phyloP scores from a whole-genome alignment of 2,329 filamentous ascomycete species.

The Coniella lustricola region DNA sequence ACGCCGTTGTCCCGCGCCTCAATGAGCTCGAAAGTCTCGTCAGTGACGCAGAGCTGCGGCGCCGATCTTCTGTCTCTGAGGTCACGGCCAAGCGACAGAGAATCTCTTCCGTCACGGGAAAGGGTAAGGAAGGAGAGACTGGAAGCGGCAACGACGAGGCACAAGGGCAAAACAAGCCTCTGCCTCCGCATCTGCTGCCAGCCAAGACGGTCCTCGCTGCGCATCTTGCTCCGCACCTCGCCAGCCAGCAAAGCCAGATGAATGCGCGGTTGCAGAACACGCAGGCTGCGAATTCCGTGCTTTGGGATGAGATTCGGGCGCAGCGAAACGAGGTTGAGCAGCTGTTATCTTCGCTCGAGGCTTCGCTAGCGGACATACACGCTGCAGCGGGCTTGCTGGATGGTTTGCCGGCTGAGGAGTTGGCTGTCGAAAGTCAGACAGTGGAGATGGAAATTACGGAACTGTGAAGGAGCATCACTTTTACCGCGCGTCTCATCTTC shows the following conservation, averaged over 20 bases:
- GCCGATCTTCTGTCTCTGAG: conserved; percentile 19
- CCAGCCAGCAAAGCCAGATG: conserved; percentile 47
- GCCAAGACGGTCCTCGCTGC: conserved; percentile 45
- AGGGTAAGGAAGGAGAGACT: background rate
- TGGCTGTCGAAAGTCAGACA: conserved; percentile 43
- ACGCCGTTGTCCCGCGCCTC: conserved; percentile 48
- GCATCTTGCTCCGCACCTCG: conserved; percentile 47
- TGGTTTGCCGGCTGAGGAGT: conserved; percentile 35
- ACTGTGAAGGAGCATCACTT: conserved; percentile 1
- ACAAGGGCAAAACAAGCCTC: conserved; percentile 20
- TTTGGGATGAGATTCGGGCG: conserved; percentile 42
- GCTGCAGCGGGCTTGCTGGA: conserved; percentile 43
- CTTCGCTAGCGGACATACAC: conserved; percentile 46
- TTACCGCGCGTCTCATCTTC: background rate
- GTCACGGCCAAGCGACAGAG: conserved; percentile 4
- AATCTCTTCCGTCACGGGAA: background rate
- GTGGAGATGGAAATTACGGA: conserved; percentile 34
- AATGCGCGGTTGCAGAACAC: conserved; percentile 50
- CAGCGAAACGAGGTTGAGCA: conserved; percentile 50
- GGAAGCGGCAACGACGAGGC: background rate
- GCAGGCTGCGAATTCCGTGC: conserved; percentile 48
- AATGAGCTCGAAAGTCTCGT: conserved; percentile 54
- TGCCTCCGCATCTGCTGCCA: conserved; percentile 44
- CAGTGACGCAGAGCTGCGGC: conserved; percentile 38
- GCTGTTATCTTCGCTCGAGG: conserved; percentile 43